These are phyloP conservation scores for Yamadazyma atlantica DNA, from an alignment of 1,139 yeast genomes.

Conservation along the genomic window DNA sequence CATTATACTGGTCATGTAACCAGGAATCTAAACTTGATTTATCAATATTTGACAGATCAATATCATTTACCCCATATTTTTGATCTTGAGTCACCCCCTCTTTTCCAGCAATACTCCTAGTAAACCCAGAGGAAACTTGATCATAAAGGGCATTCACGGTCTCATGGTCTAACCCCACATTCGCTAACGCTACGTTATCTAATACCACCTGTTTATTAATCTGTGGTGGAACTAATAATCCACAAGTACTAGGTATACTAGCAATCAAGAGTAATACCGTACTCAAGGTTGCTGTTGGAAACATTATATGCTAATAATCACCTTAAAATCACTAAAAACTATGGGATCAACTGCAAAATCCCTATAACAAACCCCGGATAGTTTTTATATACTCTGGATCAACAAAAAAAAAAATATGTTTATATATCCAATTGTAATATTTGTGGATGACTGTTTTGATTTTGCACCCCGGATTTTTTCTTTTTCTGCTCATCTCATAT, in stretches of 20 bases:
- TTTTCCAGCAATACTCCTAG: background rate
- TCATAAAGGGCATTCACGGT: background rate
- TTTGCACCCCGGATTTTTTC: conserved; percentile 3
- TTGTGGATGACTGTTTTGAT: conserved; percentile 1
- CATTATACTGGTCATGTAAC: conserved; percentile 50
- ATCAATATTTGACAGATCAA: conserved; percentile 4
- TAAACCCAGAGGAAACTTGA: background rate
- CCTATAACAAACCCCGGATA: no score
- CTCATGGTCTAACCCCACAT: background rate
- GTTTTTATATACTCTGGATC: no score
- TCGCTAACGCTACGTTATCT: background rate
- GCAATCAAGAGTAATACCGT: background rate
- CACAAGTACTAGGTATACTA: background rate
- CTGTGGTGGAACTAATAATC: background rate
- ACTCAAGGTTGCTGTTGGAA: background rate
- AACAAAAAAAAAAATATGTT: background rate
- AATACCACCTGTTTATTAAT: background rate
- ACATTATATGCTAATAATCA: background rate
- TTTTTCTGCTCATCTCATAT: background rate
- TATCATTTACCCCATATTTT: background rate
- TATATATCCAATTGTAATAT: background rate
- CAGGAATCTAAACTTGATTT: conserved; percentile 51
- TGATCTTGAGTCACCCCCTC: background rate
- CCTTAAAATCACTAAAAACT: background rate
- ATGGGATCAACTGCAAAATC: no score